These are phyloP conservation scores for Iris pallida DNA, from an alignment of 116 monocot species.

Conservation along the genomic window DNA sequence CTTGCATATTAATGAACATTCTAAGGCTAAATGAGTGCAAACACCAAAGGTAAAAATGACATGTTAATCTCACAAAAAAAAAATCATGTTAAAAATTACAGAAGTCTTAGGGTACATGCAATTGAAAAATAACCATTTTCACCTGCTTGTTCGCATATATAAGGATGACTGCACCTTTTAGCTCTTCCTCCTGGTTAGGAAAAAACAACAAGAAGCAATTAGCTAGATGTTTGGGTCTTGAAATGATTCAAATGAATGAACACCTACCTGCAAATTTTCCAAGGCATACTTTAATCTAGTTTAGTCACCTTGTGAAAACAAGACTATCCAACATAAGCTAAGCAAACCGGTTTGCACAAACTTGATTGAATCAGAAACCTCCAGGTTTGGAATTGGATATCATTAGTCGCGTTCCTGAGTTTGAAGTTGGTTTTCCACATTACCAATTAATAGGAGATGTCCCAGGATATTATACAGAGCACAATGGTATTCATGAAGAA, in stretches of 20 bases:
- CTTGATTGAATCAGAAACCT: too few species aligned
- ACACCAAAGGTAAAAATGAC: too few species aligned
- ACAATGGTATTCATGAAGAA: too few species aligned
- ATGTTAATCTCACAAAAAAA: too few species aligned
- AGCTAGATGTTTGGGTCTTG: neutral
- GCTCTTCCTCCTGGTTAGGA: slow-evolving; percentile 76
- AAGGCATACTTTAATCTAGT: neutral
- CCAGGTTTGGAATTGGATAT: too few species aligned
- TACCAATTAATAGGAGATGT: too few species aligned
- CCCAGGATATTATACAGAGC: too few species aligned
- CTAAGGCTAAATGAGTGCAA: too few species aligned
- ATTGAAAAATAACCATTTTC: neutral
- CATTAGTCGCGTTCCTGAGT: too few species aligned
- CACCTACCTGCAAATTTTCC: too few species aligned
- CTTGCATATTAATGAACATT: too few species aligned
- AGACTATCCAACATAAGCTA: neutral
- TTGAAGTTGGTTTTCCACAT: too few species aligned
- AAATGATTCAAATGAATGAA: neutral
- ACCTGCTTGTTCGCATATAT: slow-evolving; percentile 99
- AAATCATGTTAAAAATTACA: neutral
- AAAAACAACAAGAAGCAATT: slow-evolving; percentile 13
- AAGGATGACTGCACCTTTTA: slow-evolving; percentile 87
- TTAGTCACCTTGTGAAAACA: neutral
- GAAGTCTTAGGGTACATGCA: neutral
- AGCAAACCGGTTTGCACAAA: neutral